Evolutionary conservation across 305 asterid genomes (phyloP), one percentile per base, ranked within the genome.

Genomic region (Fraxinus latifolia): DNA sequence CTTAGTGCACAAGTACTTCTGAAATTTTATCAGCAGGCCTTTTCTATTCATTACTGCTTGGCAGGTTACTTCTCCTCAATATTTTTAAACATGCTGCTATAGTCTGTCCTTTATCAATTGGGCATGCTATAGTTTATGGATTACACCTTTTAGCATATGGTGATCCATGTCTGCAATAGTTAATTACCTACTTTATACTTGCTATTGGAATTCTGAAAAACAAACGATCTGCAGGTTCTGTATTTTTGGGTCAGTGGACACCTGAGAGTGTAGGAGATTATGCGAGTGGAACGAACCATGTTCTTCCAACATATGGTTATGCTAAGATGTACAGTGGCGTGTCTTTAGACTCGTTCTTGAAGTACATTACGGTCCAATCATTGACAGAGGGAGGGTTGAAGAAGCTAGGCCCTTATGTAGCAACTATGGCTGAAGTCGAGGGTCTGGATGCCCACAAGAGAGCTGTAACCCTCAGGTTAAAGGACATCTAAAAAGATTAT

Each of bases 221-320:
- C 76, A 55, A 76, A 44, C 79, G 37, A 47, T 27, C 25, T 81
- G 80, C 90, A 94, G 98, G 98, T 72, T 94, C 97, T 82, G 97
- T 95, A 80, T 92, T 94, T 87, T 80, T 94, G 90, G 97, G 99
- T 79, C 89, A 78, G 80, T 93, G 98, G 97, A 92, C 98, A 14
- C 99, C 99, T 0, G 97, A 95, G 91, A 95, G 99, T 76, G 98
- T 94, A n/a, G 99, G 99, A 82, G 99, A 95, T 82, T 94, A 94
- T 77, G 99, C 99, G 77, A 95, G 99, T 62, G 98, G 99, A 75
- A 94, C 97, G 27, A 95, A 95, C 82, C 98, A 94, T 60, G 99
- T 95, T 78, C 96, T 95, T 86, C 99, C 99, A 50, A 95, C 99
- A 12, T 95, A 95, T 17, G 99, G 99, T 19, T 95, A 94, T 77